phyloP scores from a whole-genome alignment of 2,329 filamentous ascomycete genomes.

The Pseudocercospora fijiensis region DNA sequence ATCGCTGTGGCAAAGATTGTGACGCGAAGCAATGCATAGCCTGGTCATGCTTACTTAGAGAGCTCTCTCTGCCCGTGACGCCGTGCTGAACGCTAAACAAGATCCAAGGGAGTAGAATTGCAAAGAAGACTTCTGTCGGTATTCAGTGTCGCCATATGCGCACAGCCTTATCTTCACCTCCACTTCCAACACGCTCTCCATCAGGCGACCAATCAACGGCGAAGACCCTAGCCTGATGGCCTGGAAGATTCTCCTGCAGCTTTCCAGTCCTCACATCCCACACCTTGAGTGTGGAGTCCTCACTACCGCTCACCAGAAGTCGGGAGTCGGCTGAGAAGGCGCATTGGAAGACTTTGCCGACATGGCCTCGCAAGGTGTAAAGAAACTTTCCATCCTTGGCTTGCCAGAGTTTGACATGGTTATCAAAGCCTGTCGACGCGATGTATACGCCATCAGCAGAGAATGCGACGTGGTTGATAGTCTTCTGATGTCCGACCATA shows the following conservation, averaged over 20 bases:
- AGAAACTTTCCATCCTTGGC: conserved; percentile 75
- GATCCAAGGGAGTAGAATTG: neutral
- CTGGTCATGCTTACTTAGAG: neutral
- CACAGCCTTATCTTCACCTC: conserved; percentile 83
- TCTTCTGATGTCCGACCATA: conserved; percentile 91
- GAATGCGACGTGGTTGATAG: conserved; percentile 93
- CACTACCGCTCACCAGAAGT: conserved; percentile 81
- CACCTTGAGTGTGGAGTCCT: conserved; percentile 90
- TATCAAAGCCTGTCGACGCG: conserved; percentile 88
- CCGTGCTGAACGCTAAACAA: neutral
- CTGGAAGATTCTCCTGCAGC: conserved; percentile 77
- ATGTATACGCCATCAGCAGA: conserved; percentile 86
- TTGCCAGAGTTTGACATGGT: conserved; percentile 90
- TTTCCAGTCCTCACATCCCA: conserved; percentile 90
- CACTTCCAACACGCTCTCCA: conserved; percentile 82
- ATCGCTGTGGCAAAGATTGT: too few relatives aligned
- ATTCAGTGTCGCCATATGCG: conserved; percentile 63
- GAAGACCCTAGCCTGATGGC: conserved; percentile 90
- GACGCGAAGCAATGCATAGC: too few relatives aligned
- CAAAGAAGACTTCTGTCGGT: too few relatives aligned
- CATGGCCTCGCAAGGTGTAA: conserved; percentile 83
- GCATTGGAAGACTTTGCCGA: conserved; percentile 87
- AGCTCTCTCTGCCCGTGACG: neutral
- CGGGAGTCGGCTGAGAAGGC: conserved; percentile 89
- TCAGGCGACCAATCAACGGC: conserved; percentile 94